Conservation (phyloP, 2,329 filamentous ascomycete genomes). For the Leptographium flavum region DNA sequence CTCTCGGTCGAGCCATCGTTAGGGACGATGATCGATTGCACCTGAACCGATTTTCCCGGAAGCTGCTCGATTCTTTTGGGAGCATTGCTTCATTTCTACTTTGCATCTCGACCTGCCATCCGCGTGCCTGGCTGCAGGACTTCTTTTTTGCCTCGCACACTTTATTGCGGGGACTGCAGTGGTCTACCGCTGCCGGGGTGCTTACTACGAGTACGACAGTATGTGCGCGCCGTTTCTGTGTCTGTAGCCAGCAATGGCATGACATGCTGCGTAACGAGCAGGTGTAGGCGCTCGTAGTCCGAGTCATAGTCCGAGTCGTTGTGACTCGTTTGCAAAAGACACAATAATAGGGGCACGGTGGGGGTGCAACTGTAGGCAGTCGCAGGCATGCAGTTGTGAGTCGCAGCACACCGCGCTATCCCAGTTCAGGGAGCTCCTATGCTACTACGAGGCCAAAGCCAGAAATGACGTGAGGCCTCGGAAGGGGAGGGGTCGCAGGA, state of each 20-base stretch:
- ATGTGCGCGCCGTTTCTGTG: background rate
- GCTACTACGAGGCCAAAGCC: slow-evolving; percentile 9
- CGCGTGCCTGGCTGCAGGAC: no score
- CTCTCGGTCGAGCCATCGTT: background rate
- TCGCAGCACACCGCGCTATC: slow-evolving; percentile 2
- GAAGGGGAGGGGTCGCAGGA: background rate
- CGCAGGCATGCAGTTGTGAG: background rate
- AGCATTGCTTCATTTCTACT: background rate
- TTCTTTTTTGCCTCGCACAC: no score
- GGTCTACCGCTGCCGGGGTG: no score
- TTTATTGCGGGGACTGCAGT: no score
- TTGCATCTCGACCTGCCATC: background rate
- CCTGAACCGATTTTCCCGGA: no score
- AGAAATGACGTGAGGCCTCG: slow-evolving; percentile 5
- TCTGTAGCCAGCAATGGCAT: background rate
- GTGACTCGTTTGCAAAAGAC: no score
- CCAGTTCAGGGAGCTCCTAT: slow-evolving; percentile 1
- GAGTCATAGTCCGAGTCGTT: no score
- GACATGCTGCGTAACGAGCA: background rate
- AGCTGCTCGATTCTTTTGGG: no score
- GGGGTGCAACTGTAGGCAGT: background rate
- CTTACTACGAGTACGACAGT: no score
- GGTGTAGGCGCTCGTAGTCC: no score
- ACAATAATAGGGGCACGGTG: no score
- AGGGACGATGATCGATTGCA: no score